phyloP scores from a whole-genome alignment of 495 filamentous ascomycete species.

The Hyaloscypha finlandica region DNA sequence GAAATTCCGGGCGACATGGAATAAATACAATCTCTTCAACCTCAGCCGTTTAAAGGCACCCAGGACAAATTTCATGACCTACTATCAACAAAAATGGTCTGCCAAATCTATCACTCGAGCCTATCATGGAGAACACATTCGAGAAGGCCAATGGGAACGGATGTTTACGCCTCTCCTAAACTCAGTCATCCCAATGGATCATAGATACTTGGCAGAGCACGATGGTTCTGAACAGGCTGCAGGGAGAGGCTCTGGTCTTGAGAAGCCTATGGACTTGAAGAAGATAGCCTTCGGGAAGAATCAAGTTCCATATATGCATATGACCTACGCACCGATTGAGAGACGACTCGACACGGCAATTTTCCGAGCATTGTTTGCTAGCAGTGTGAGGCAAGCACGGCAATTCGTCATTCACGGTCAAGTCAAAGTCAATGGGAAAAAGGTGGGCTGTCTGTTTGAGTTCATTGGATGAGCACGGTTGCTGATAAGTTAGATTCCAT shows the following conservation, averaged over 20 bases:
- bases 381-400: slow-evolving; percentile 89
- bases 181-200: slow-evolving; percentile 83
- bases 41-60: slow-evolving; percentile 52
- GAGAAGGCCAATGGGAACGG: slow-evolving; percentile 85
- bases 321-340: slow-evolving; percentile 90
- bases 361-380: slow-evolving; percentile 90
- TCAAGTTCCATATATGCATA: slow-evolving; percentile 78
- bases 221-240: slow-evolving; percentile 81
- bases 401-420: slow-evolving; percentile 91
- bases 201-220: slow-evolving; percentile 67
- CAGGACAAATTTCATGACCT: slow-evolving; percentile 52
- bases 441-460: slow-evolving; percentile 54
- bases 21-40: slow-evolving; percentile 96
- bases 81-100: slow-evolving; percentile 97
- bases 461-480: slow-evolving; percentile 2
- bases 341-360: slow-evolving; percentile 88
- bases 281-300: neutral
- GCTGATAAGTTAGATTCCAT: slow-evolving; percentile 65
- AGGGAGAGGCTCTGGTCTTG: slow-evolving; percentile 78
- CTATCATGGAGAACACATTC: slow-evolving; percentile 94
- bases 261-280: slow-evolving; percentile 4
- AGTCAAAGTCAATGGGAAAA: slow-evolving; percentile 94
- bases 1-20: slow-evolving; percentile 97
- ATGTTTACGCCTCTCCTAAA: slow-evolving; percentile 82
- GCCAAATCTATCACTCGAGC: slow-evolving; percentile 79